phyloP scores from a whole-genome alignment of 306 rosid species.

The Cucurbita maxima region DNA sequence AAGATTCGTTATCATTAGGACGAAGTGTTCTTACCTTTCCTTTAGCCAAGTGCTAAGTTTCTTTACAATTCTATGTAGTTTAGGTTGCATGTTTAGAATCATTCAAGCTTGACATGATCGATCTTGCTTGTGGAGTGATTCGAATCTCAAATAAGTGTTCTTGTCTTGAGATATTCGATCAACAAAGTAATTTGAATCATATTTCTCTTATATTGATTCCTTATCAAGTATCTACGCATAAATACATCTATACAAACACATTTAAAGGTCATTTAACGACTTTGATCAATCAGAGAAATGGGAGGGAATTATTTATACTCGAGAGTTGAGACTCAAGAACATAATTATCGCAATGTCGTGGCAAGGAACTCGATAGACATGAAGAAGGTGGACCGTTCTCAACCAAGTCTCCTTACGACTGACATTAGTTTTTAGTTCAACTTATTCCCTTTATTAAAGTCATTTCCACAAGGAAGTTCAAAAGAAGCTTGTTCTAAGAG shows the following conservation, averaged over 20 bases:
- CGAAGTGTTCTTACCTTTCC: too few species aligned
- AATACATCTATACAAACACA: neutral
- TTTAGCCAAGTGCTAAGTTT: too few species aligned
- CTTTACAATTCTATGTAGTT: too few species aligned
- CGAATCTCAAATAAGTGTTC: too few species aligned
- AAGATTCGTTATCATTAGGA: too few species aligned
- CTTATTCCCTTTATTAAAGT: neutral
- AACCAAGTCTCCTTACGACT: neutral
- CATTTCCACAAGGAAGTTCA: neutral
- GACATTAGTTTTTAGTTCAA: neutral
- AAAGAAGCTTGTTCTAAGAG: neutral
- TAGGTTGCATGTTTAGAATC: too few species aligned
- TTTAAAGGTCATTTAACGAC: neutral
- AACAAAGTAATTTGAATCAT: too few species aligned
- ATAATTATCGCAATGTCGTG: neutral
- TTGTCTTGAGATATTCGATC: too few species aligned
- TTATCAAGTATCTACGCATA: neutral
- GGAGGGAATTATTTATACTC: neutral
- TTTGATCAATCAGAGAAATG: neutral
- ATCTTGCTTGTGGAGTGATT: too few species aligned
- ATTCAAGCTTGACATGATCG: too few species aligned
- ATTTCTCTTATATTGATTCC: too few species aligned
- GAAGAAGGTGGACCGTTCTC: neutral
- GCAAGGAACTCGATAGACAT: neutral
- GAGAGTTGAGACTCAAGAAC: neutral